Evolutionary conservation across 371 early-diverging fungal species (phyloP), one percentile per base, ranked within the genome.

Genomic region (Chytridium lagenaria): DNA sequence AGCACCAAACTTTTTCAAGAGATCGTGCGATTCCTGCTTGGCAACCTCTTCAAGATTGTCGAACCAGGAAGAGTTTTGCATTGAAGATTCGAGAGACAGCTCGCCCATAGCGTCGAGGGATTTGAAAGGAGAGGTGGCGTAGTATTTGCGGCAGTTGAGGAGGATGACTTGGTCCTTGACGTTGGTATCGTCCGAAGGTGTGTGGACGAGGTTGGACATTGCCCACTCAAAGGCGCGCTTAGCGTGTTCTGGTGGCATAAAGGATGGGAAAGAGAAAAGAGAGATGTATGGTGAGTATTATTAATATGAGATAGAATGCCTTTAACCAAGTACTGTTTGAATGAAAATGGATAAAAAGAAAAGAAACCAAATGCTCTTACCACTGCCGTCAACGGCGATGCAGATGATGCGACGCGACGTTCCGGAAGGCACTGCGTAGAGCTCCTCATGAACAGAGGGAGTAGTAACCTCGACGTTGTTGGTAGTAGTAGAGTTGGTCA

Each of bases 1-100:
- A 12, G 61, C 65, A 2, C 76, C 76, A 37, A 37, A 65, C 26
- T 30, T 44, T 23, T 51, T 23, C 31, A 75, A 66, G 0, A 75
- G 33, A 7, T 61, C 68, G 38, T 75, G 76, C 19, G 72, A 72
- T 30, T 44, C 44, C 12, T 7, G 12, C 44, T 44, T 44, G 44
- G 7, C 19, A 19, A 19, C 44, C 19, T 44, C 44, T 44, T 44
- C 44, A 19, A 44, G 44, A 44, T 44, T 44, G 44, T 44, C 44
- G 44, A 44, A 44, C n/a, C n/a, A 22, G 12, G 26, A 23, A 5
- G 55, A 26, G 55, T n/a, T 7, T 22, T 26, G 55, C 55, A 44
- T 44, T 44, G 19, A 19, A 7, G 44, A 44, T 12, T 44, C n/a
- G 26, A 26, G 5, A 52, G 55, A 52, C 5, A 52, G 55, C 7